phyloP scores from a whole-genome alignment of 2,329 filamentous ascomycete genomes.

The Gaeumannomyces sp. region DNA sequence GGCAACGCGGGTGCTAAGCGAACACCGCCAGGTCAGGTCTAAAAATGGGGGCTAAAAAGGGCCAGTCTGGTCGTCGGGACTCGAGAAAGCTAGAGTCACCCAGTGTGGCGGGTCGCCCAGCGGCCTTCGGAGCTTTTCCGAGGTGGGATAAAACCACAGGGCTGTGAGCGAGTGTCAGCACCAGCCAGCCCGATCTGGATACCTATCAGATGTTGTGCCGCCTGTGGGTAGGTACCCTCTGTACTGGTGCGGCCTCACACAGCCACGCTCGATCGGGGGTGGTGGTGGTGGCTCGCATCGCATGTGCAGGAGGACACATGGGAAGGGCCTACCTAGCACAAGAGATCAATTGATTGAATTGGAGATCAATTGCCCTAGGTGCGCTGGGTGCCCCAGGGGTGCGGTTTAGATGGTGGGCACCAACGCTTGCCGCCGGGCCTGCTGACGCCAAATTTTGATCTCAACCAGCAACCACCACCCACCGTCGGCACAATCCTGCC shows the following conservation, averaged over 20 bases:
- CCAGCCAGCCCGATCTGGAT: not conserved
- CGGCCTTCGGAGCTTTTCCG: not conserved
- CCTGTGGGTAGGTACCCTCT: not conserved
- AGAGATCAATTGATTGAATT: not conserved
- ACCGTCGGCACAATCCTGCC: constrained; percentile 1
- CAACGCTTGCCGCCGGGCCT: not conserved
- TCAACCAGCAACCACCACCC: not conserved
- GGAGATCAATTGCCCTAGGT: not conserved
- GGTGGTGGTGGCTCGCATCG: not conserved
- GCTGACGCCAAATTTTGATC: not conserved
- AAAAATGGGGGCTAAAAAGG: constrained; percentile 1
- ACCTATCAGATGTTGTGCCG: not conserved
- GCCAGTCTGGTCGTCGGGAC: too few relatives aligned
- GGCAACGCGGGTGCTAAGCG: too few relatives aligned
- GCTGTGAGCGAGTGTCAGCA: not conserved
- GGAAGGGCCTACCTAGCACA: too few relatives aligned
- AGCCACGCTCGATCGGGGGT: not conserved
- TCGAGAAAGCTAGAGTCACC: not conserved
- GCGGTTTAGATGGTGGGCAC: not conserved
- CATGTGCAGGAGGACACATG: not conserved
- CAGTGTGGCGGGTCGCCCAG: not conserved
- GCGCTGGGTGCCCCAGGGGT: not conserved
- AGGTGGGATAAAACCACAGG: not conserved
- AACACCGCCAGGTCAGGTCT: not conserved
- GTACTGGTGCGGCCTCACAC: not conserved